Evolutionary conservation across 2,329 filamentous ascomycete species (phyloP), one percentile per base, ranked within the genome.

Genomic region (Ceratocystis diversiconidia): DNA sequence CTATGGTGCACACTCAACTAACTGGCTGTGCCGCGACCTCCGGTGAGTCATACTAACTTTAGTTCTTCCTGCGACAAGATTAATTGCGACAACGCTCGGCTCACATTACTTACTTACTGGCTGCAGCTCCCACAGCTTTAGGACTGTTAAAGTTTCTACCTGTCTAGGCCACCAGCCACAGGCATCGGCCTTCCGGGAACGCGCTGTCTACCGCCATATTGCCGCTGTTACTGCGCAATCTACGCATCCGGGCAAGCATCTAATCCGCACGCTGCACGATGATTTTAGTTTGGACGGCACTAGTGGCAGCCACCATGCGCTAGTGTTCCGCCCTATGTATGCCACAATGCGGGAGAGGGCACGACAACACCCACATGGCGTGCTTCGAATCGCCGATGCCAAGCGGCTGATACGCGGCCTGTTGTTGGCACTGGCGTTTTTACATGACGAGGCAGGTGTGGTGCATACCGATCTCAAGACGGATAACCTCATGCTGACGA

Each of bases 1-100:
- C 0, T 72, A 69, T 36, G 71, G 72, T 6, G 69, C 70, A 2
- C 69, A 67, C 4, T 73, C 72, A 1, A 72, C 71, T 0, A 69
- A 68, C 8, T 72, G 72, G 71, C 63, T 72, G 4, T 70, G 69
- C 17, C 69, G 69, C 6, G 71, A 73, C 62, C 60, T 70, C 5
- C 7, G 63, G 70, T 72, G 61, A 10, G 62, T 68, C 6, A 12
- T 2, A 12, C 50, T 59, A 7, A 0, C 48, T 46, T 12, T 28
- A 10, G 36, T 15, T 41, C 36, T 17, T 3, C n/a, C 62, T 43
- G 10, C 5, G 22, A 22, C 62, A 17, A n/a, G 10, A 15, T 41
- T 41, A 10, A 43, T 28, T 36, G 10, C 12, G 46, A 30, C 5
- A 43, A 25, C 32, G 12, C 17, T 43, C 28, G 6, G 2, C 43